These are phyloP conservation scores for Pyrenopolyporus hunteri DNA, from an alignment of 495 filamentous ascomycete species.

Conservation along the genomic window DNA sequence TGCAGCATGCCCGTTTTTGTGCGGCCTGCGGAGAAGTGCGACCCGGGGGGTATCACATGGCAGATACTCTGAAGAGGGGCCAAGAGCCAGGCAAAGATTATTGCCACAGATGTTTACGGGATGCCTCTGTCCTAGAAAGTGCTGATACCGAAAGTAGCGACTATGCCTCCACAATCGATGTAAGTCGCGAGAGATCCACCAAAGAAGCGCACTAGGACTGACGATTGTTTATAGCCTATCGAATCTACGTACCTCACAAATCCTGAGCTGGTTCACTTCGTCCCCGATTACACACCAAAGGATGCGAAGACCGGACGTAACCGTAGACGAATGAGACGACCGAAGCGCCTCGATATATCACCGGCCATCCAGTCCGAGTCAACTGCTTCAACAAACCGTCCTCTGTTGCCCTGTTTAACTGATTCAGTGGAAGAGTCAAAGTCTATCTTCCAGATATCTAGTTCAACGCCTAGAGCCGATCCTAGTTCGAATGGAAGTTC, in stretches of 20 bases:
- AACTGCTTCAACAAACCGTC: neutral
- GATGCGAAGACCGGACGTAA: neutral
- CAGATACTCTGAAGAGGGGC: constrained; percentile 33
- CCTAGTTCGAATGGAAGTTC: no score
- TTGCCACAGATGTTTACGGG: constrained; percentile 27
- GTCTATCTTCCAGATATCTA: no score
- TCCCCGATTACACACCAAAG: neutral
- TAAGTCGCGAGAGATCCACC: neutral
- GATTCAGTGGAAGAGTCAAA: constrained; percentile 17
- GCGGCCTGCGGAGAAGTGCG: constrained; percentile 33
- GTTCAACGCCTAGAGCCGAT: no score
- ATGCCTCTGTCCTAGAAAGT: constrained; percentile 6
- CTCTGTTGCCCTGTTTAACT: neutral
- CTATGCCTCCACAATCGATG: neutral
- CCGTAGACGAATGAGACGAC: constrained; percentile 1
- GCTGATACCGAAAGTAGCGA: neutral
- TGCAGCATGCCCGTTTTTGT: constrained; percentile 34
- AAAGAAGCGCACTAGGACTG: neutral
- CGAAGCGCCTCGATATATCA: neutral
- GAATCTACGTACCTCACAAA: neutral
- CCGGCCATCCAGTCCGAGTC: neutral
- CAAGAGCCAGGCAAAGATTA: constrained; percentile 31
- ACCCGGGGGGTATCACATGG: constrained; percentile 26
- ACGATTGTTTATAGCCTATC: constrained; percentile 13
- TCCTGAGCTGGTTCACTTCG: neutral